Evolutionary conservation across 441 rosid genomes (phyloP).

Genomic region (Euphorbia schlechtendalii): DNA sequence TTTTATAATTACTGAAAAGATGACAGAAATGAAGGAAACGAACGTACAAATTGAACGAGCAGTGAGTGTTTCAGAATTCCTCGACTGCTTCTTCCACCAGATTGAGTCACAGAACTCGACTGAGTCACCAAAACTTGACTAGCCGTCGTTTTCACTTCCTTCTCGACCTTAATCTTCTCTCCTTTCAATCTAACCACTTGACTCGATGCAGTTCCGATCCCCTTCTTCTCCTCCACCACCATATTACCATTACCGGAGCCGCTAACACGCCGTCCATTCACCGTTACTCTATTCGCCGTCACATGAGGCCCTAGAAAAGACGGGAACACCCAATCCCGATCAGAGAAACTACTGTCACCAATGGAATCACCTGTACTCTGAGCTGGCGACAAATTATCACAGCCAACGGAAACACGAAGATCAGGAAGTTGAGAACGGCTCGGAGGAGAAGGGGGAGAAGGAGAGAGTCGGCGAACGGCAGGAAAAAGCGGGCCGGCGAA

Average conservation of each 20-base stretch:
- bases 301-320: slow-evolving; percentile 53
- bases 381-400: slow-evolving; percentile 15
- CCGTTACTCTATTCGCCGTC: slow-evolving; percentile 33
- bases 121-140: slow-evolving; percentile 30
- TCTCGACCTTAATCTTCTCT: slow-evolving; percentile 9
- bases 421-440: slow-evolving; percentile 18
- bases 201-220: slow-evolving; percentile 6
- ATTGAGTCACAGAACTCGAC: slow-evolving; percentile 20
- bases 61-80: slow-evolving; percentile 29
- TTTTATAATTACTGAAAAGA: background rate
- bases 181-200: slow-evolving; percentile 7
- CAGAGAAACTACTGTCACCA: slow-evolving; percentile 23
- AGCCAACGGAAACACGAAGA: slow-evolving; percentile 32
- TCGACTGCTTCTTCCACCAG: slow-evolving; percentile 29
- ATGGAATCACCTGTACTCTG: background rate
- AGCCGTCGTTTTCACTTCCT: slow-evolving; percentile 24
- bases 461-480: slow-evolving; percentile 38
- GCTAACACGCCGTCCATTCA: slow-evolving; percentile 22
- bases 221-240: slow-evolving; percentile 25
- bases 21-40: background rate
- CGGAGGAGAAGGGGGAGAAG: slow-evolving; percentile 23
- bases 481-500: slow-evolving; percentile 58
- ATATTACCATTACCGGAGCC: slow-evolving; percentile 7
- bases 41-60: slow-evolving; percentile 36
- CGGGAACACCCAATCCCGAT: slow-evolving; percentile 63